These are phyloP conservation scores for Phylloporus sp. DNA, from an alignment of 768 basidiomycete genomes.

Conservation along the genomic window DNA sequence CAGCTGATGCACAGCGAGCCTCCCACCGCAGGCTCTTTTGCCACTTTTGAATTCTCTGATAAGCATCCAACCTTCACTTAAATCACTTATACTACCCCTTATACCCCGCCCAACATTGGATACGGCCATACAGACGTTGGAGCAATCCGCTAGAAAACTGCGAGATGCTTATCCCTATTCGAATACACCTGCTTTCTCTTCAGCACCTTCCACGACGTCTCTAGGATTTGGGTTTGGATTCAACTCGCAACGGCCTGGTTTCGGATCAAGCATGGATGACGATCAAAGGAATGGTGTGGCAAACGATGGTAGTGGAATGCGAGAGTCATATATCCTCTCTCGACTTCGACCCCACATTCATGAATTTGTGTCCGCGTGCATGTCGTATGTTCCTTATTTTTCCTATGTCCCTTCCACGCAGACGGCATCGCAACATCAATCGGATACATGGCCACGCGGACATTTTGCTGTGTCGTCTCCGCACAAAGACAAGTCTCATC, in stretches of 20 bases:
- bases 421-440: constrained; percentile 13
- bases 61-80: constrained; percentile 64
- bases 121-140: constrained; percentile 64
- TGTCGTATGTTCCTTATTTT: constrained; percentile 85
- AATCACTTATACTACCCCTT: constrained; percentile 65
- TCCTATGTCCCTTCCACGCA: constrained; percentile 46
- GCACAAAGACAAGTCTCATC: constrained; percentile 65
- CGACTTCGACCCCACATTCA: constrained; percentile 70
- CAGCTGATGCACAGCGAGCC: constrained; percentile 51
- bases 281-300: constrained; percentile 20
- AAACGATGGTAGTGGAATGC: constrained; percentile 57
- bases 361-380: constrained; percentile 73
- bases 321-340: constrained; percentile 74
- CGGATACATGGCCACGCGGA: constrained; percentile 33
- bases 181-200: constrained; percentile 35
- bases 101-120: constrained; percentile 85
- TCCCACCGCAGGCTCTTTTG: constrained; percentile 73
- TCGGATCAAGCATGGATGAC: constrained; percentile 31
- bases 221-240: constrained; percentile 30
- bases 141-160: constrained; percentile 65
- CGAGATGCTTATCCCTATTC: constrained; percentile 85
- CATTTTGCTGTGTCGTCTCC: constrained; percentile 43
- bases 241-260: constrained; percentile 22
- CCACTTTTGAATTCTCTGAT: constrained; percentile 70
- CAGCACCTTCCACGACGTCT: constrained; percentile 32